phyloP scores from a whole-genome alignment of 371 early-diverging fungal genomes.

The Mucor irregularis region DNA sequence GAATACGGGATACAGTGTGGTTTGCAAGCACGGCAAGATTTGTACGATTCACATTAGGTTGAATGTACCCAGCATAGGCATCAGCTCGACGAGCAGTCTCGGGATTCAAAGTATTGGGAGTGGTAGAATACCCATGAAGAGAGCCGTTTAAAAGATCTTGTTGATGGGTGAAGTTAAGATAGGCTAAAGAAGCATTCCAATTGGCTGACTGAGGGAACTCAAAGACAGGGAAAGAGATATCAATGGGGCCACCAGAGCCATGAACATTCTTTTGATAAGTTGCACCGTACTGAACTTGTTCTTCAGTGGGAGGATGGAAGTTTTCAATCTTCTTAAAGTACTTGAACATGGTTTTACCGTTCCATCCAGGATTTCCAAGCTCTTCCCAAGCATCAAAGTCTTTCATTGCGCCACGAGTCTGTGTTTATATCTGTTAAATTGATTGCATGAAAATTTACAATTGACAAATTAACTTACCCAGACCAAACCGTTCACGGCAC shows the following conservation, averaged over 20 bases:
- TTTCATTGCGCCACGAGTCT: constrained; percentile 36
- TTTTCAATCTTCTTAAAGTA: constrained; percentile 21
- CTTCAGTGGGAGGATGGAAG: constrained; percentile 2
- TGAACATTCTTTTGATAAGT: background rate
- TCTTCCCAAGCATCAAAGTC: constrained; percentile 42
- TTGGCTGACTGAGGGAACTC: constrained; percentile 16
- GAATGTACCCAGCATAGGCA: constrained; percentile 15
- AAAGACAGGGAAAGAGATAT: constrained; percentile 8
- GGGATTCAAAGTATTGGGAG: constrained; percentile 18
- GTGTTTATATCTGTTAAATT: background rate
- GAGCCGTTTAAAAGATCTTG: constrained; percentile 14
- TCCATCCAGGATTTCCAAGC: constrained; percentile 31
- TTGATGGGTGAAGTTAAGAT: constrained; percentile 3
- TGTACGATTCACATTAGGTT: background rate
- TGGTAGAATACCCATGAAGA: constrained; percentile 15
- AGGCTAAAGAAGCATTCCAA: constrained; percentile 11
- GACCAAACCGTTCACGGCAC: constrained; percentile 21
- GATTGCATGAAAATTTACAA: no score
- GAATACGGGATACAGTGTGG: constrained; percentile 10
- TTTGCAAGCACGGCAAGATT: constrained; percentile 10
- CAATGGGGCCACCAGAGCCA: constrained; percentile 7
- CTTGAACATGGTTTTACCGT: constrained; percentile 19
- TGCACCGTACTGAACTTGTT: constrained; percentile 12
- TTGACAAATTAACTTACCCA: constrained; percentile 6
- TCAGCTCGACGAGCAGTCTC: constrained; percentile 4